Percentiles rank a stretch among this genome's conserved stretches.
These are phyloP conservation scores for Abrus precatorius DNA, from an alignment of 306 rosid species.

Conservation along the genomic window DNA sequence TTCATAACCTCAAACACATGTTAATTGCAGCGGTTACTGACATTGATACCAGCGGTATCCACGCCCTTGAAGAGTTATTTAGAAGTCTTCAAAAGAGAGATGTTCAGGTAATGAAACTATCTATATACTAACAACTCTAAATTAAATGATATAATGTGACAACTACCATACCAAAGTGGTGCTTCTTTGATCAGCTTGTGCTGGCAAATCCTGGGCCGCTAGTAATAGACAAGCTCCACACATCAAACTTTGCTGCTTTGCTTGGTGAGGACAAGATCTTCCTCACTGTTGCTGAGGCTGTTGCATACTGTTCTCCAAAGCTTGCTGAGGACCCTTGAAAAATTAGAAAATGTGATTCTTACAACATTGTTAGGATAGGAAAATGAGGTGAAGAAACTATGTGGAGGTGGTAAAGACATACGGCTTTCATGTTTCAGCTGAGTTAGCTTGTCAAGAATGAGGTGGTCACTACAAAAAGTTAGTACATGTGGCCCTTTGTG, in stretches of 20 bases:
- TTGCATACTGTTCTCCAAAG: conserved; percentile 74
- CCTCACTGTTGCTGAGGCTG: conserved; percentile 94
- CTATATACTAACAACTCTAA: conserved; percentile 25
- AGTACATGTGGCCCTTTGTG: conserved; percentile 24
- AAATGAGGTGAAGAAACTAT: conserved; percentile 32
- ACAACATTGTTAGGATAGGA: background rate
- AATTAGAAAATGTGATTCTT: background rate
- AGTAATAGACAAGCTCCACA: conserved; percentile 86
- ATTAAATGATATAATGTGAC: conserved; percentile 15
- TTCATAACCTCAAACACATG: conserved; percentile 26
- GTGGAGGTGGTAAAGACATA: background rate
- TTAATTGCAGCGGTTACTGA: conserved; percentile 85
- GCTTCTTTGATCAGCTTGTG: conserved; percentile 70
- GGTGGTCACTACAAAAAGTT: conserved; percentile 34
- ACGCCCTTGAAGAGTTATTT: conserved; percentile 82
- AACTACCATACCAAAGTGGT: conserved; percentile 52
- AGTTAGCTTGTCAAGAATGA: conserved; percentile 36
- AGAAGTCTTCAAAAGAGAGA: conserved; percentile 86
- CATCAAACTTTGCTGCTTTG: conserved; percentile 65
- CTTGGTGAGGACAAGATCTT: conserved; percentile 89
- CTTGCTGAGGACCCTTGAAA: conserved; percentile 70
- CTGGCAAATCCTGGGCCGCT: conserved; percentile 91
- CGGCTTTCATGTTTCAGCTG: background rate
- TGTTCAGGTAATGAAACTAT: conserved; percentile 65
- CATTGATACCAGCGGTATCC: conserved; percentile 96